Evolutionary conservation across 1,284 basidiomycete genomes (phyloP).

Genomic region (Cronartium ribicola): DNA sequence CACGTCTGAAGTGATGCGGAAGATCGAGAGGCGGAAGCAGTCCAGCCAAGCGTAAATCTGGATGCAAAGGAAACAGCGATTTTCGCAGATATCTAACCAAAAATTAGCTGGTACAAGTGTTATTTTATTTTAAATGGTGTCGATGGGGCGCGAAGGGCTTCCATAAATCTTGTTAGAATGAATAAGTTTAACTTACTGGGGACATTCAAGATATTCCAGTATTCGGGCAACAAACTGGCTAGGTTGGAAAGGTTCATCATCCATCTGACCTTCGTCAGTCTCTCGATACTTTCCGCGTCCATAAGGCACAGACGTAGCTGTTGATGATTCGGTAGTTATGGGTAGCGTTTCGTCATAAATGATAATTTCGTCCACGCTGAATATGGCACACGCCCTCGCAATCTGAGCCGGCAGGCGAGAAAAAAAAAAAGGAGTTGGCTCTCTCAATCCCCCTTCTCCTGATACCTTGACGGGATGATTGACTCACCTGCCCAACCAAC

Average conservation of each 20-base stretch:
- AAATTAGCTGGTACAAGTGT: background rate
- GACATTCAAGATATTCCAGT: slow-evolving; percentile 51
- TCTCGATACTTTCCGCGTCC: slow-evolving; percentile 44
- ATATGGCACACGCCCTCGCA: slow-evolving; percentile 51
- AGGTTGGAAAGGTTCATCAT: slow-evolving; percentile 44
- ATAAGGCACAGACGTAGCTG: slow-evolving; percentile 11
- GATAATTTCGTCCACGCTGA: slow-evolving; percentile 51
- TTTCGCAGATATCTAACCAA: slow-evolving; percentile 48
- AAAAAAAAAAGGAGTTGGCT: background rate
- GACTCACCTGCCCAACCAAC: slow-evolving; percentile 47
- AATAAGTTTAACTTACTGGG: slow-evolving; percentile 46
- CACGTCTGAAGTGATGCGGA: slow-evolving; percentile 50
- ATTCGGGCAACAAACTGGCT: slow-evolving; percentile 48
- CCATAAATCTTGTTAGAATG: background rate
- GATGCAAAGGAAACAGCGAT: slow-evolving; percentile 51
- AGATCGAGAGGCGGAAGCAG: slow-evolving; percentile 51
- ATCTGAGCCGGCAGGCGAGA: slow-evolving; percentile 43
- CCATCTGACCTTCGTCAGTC: slow-evolving; percentile 14
- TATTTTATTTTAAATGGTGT: too few species aligned
- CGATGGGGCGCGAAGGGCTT: too few species aligned
- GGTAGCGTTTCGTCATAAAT: slow-evolving; percentile 46
- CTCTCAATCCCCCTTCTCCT: background rate
- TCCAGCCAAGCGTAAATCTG: slow-evolving; percentile 50
- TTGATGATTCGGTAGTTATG: background rate
- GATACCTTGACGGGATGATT: too few species aligned